Evolutionary conservation across 495 filamentous ascomycete genomes (phyloP), one percentile per base, ranked within the genome.

Genomic region (Immersiella caudata): DNA sequence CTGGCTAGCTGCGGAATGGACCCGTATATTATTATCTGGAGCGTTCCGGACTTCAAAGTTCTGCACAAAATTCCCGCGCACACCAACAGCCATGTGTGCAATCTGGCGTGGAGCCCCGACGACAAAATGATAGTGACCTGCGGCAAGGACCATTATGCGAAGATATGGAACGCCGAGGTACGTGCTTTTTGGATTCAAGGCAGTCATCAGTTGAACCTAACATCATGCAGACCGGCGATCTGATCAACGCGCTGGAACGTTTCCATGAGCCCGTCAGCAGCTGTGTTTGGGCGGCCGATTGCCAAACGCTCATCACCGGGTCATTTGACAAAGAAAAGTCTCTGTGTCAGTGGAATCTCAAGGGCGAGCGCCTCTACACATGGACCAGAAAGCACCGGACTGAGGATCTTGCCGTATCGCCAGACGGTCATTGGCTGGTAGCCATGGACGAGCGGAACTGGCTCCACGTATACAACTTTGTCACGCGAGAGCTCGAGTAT

Each of bases 71-170:
- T 97, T 11, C 78, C 77, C 9, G 88, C 89, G 6, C 90, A 93
- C 71, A 81, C 84, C 1, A 80, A 82, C 3, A 86, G 88, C 8
- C 70, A 68, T 9, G 88, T 97, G 46, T 86, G 88, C 51, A 90
- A 93, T 70, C 77, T 95, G 3, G 82, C 91, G 4, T 99, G 95
- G 95, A 96, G 93, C 77, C 94, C 93, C 6, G 93, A 98, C 80
- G 91, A 96, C 75, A 83, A 85, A 0, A 91, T 90, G 73, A 79
- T 99, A 2, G 88, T 97, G 35, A 93, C 88, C 20, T 97, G 94
- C 73, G 89, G 88, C 7, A 83, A 86, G 71, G 92, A 96, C 74
- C 85, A 81, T 16, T 86, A 84, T 65, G 93, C 92, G 8, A 86
- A 88, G 66, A 77, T 97, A 66, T 98, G 92, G 92, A 88, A 93